These are phyloP conservation scores for Bipolaris gigantea DNA, from an alignment of 2,329 filamentous ascomycete genomes.

Conservation along the genomic window DNA sequence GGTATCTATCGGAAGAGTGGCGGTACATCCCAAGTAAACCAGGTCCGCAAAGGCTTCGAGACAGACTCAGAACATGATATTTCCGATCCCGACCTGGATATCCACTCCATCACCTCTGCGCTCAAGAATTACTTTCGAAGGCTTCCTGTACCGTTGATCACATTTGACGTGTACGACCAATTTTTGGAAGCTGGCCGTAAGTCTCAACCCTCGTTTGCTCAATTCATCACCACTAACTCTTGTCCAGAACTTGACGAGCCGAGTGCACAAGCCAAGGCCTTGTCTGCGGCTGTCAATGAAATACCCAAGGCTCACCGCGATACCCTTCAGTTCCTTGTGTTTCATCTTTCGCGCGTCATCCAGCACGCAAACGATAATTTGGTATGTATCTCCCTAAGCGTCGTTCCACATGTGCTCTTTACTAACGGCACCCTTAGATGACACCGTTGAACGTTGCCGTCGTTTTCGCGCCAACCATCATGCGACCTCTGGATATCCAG, in stretches of 20 bases:
- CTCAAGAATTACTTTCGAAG: slow-evolving; percentile 98
- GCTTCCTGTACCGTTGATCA: slow-evolving; percentile 84
- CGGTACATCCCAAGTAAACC: slow-evolving; percentile 85
- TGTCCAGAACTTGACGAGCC: slow-evolving; percentile 64
- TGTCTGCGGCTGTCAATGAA: slow-evolving; percentile 73
- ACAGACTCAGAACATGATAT: slow-evolving; percentile 85
- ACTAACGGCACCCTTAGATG: slow-evolving; percentile 63
- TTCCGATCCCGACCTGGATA: slow-evolving; percentile 89
- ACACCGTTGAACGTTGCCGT: slow-evolving; percentile 94
- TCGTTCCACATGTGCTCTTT: not conserved
- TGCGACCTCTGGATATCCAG: slow-evolving; percentile 86
- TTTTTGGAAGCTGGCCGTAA: slow-evolving; percentile 79
- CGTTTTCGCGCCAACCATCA: slow-evolving; percentile 96
- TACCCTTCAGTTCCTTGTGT: slow-evolving; percentile 89
- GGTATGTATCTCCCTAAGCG: slow-evolving; percentile 54
- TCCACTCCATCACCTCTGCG: slow-evolving; percentile 92
- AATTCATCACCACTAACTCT: slow-evolving; percentile 5
- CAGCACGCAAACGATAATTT: slow-evolving; percentile 81
- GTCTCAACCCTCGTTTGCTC: slow-evolving; percentile 33
- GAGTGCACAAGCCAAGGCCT: slow-evolving; percentile 52
- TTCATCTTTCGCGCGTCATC: slow-evolving; percentile 87
- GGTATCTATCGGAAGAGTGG: slow-evolving; percentile 98
- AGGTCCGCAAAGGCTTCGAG: slow-evolving; percentile 90
- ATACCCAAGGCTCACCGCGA: slow-evolving; percentile 84
- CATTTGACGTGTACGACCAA: slow-evolving; percentile 87